These are phyloP conservation scores for Fusarium compactum DNA, from an alignment of 2,329 filamentous ascomycete genomes.

Conservation along the genomic window DNA sequence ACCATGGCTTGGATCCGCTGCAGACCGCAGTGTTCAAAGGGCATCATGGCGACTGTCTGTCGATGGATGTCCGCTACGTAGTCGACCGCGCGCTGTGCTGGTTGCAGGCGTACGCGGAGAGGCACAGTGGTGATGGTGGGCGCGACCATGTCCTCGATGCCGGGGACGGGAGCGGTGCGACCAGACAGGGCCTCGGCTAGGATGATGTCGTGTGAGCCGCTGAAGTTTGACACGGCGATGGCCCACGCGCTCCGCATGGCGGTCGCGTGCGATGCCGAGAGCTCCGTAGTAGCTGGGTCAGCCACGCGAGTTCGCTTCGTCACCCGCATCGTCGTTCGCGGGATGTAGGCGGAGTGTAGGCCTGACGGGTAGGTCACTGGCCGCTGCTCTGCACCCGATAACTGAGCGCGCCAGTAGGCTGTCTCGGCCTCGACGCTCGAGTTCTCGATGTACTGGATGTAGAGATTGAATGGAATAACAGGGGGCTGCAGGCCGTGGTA, in stretches of 20 bases:
- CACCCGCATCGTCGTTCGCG: conserved; percentile 12
- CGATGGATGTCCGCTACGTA: conserved; percentile 11
- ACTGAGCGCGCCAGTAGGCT: conserved; percentile 11
- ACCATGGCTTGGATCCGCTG: conserved; percentile 12
- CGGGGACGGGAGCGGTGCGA: conserved; percentile 7
- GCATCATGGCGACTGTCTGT: conserved; percentile 12
- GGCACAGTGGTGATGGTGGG: conserved; percentile 12
- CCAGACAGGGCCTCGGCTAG: conserved; percentile 7
- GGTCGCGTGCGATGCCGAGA: conserved; percentile 8
- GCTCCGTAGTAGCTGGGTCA: conserved; percentile 8
- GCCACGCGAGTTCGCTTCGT: conserved; percentile 11
- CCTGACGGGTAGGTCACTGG: conserved; percentile 12
- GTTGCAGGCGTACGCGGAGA: conserved; percentile 8
- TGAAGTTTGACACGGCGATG: conserved; percentile 12
- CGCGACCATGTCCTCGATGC: conserved; percentile 10
- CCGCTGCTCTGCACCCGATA: conserved; percentile 8
- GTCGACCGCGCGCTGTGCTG: conserved; percentile 7
- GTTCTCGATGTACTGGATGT: conserved; percentile 10
- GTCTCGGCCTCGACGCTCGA: conserved; percentile 15
- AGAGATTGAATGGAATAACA: conserved; percentile 16
- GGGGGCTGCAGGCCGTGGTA: conserved; percentile 13
- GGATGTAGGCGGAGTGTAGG: conserved; percentile 12
- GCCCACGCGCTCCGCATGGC: conserved; percentile 9
- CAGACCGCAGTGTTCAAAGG: conserved; percentile 12
- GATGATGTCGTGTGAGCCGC: conserved; percentile 9